A percentile compares a stretch with the other conserved stretches of the same genome.
Evolutionary conservation across 2,329 filamentous ascomycete genomes (phyloP).

Genomic region (Coniochaeta hoffmannii): DNA sequence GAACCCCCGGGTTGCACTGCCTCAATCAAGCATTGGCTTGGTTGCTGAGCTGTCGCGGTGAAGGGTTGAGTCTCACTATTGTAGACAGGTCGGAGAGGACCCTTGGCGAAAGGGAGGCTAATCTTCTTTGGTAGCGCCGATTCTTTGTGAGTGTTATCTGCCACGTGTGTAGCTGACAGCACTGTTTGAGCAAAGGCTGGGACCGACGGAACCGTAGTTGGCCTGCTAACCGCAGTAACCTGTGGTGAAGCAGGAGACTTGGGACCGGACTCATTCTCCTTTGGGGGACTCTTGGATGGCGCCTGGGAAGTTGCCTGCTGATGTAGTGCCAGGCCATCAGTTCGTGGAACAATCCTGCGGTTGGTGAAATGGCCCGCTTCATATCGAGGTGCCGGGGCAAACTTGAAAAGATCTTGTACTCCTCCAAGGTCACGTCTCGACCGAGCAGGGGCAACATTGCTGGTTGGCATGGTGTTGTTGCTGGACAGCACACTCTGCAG

Average conservation of each 20-base stretch:
- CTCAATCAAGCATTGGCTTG: neutral
- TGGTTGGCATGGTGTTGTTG: neutral
- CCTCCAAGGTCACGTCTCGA: neutral
- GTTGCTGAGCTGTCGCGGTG: neutral
- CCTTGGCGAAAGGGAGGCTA: neutral
- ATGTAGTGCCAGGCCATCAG: neutral
- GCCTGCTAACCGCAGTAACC: neutral
- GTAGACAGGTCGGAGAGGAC: neutral
- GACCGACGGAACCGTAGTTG: too few relatives aligned
- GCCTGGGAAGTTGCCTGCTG: neutral
- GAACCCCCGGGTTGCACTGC: neutral
- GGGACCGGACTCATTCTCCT: neutral
- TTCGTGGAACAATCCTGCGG: neutral
- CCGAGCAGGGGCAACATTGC: neutral
- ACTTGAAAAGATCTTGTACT: neutral
- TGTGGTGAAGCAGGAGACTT: neutral
- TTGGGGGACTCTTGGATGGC: neutral
- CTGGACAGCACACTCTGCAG: neutral
- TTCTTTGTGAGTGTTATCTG: neutral
- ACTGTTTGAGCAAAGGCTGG: neutral
- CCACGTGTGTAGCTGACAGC: neutral
- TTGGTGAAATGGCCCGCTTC: neutral
- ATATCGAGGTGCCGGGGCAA: neutral
- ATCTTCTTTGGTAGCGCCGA: neutral
- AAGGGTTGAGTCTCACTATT: neutral